phyloP scores from a whole-genome alignment of 805 yeast species.

The Hanseniaspora pseudoguilliermondii region DNA sequence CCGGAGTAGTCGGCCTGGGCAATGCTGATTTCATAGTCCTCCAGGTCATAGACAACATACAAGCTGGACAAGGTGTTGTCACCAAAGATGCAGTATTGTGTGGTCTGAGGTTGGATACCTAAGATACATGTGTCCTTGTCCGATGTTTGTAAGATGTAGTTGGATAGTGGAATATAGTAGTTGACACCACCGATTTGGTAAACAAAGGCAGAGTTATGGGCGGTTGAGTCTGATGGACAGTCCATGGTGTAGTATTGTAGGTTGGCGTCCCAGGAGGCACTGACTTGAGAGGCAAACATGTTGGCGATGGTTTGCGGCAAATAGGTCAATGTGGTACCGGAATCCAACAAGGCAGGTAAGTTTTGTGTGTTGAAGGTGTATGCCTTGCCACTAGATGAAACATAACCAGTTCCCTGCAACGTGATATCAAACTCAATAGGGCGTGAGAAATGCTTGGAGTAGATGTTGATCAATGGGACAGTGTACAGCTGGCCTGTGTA shows the following conservation, averaged over 20 bases:
- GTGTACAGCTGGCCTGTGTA: slow-evolving; percentile 37
- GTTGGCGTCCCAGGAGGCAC: slow-evolving; percentile 28
- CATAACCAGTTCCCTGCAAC: slow-evolving; percentile 30
- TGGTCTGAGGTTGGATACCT: slow-evolving; percentile 25
- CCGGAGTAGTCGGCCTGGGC: slow-evolving; percentile 30
- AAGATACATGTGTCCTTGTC: slow-evolving; percentile 31
- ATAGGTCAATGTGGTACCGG: slow-evolving; percentile 44
- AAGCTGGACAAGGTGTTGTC: slow-evolving; percentile 39
- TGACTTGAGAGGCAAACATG: slow-evolving; percentile 23
- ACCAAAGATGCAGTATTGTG: slow-evolving; percentile 30
- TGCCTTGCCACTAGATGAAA: slow-evolving; percentile 17
- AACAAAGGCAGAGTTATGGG: slow-evolving; percentile 19
- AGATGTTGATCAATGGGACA: slow-evolving; percentile 38
- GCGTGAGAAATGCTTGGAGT: slow-evolving; percentile 19
- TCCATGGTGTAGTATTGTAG: slow-evolving; percentile 32
- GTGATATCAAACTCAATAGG: slow-evolving; percentile 41
- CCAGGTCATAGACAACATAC: slow-evolving; percentile 42
- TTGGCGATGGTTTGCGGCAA: slow-evolving; percentile 31
- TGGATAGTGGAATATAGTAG: slow-evolving; percentile 37
- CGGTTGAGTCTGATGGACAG: slow-evolving; percentile 28
- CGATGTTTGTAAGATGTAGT: slow-evolving; percentile 22
- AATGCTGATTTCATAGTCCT: slow-evolving; percentile 28
- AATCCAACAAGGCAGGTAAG: slow-evolving; percentile 37
- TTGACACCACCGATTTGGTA: slow-evolving; percentile 49
- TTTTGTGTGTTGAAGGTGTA: slow-evolving; percentile 15